Base-by-base conservation (phyloP, 192 early-diverging fungal genomes). In the Cetraspora pellucida region DNA sequence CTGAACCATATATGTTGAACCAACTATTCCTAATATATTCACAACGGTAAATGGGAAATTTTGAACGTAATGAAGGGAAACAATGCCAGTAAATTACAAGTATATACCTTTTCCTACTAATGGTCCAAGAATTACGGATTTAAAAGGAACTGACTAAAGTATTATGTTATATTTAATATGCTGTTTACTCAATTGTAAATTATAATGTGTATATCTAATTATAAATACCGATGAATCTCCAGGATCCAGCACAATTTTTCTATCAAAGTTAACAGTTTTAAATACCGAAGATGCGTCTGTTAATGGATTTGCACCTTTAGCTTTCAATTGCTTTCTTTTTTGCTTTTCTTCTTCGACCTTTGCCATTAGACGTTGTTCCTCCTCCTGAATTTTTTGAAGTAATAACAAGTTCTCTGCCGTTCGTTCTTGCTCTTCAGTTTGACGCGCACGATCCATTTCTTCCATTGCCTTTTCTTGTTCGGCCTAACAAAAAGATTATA, bases 321-420 rank as follows among this genome's bases (percentile, higher is more conserved):
- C 50, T 83, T 80, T 70, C 66, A 77, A 37, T 79, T 78, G 47
- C 77, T 71, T 58, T 85, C 81, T 81, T 21, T 85, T 82, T 47
- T 83, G 83, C 14, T 80, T 82, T 70, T 81, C 79, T 52, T 83
- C 79, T 65, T 87, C 78, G n/a, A 76, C 67, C 25, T 82, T 81
- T 16, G 79, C 78, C 25, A 69, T 67, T 37, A 79, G 57, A 37
- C 76, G 77, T 63, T 81, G 73, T 6, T 68, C 27, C 13, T 82
- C 86, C 16, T 87, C 82, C 47, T 83, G 79, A 57, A 81, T 81
- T 66, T 85, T 83, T 59, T 79, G 79, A 61, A 83, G 63, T 44
- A 81, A 57, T 10, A 68, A 78, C 11, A 73, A 21, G 74, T 77
- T 52, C 25, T 81, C 79, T 25, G 75, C 67, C 45, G 75, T 16